Evolutionary conservation across 495 filamentous ascomycete genomes (phyloP), one percentile per base, ranked within the genome.

Genomic region (Podospora australis): DNA sequence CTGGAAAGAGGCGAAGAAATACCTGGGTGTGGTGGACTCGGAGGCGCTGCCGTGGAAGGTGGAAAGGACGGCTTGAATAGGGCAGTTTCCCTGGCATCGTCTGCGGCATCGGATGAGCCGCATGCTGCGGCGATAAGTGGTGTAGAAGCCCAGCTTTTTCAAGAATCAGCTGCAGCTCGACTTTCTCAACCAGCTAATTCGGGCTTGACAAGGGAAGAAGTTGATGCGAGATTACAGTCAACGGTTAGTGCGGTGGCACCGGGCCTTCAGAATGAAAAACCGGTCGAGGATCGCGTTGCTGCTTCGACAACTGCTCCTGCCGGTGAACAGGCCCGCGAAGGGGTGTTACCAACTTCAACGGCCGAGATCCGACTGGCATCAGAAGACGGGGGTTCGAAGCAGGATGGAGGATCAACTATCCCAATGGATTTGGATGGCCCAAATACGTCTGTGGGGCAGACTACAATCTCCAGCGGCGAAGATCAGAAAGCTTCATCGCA

Each of bases 141-240:
- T 34, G 66, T 66, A 7, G 70, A 69, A 56, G 63, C 59, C 26
- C 70, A 71, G 36, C 52, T 71, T n/a, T 53, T 68, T 20, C 59
- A 65, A 45, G 70, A 73, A 43, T 60, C 70, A 2, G 64, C 62
- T n/a, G 60, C 54, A 11, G 57, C 59, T 32, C 57, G 44, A 21
- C 41, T 54, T 10, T 44, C 52, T 21, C 51, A 51, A 11, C 24
- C 32, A 6, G 3, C 24, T 10, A 43, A 36, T 6, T 1, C 44
- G 13, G 21, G 11, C 2, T 7, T 41, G 3, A 9, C 46, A 5
- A 11, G 20, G n/a, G 23, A 9, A 22, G 14, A 1, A 21, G 11
- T 14, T 0, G 21, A 41, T 13, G 23, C 35, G n/a, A 20, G 6
- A 8, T 7, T 1, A 6, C 17, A 14, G 7, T 5, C n/a, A 25